Percentiles rank a stretch among this genome's conserved stretches.
Evolutionary conservation across 164 flowering plant species (phyloP).

Genomic region (Euptelea pleiosperma): DNA sequence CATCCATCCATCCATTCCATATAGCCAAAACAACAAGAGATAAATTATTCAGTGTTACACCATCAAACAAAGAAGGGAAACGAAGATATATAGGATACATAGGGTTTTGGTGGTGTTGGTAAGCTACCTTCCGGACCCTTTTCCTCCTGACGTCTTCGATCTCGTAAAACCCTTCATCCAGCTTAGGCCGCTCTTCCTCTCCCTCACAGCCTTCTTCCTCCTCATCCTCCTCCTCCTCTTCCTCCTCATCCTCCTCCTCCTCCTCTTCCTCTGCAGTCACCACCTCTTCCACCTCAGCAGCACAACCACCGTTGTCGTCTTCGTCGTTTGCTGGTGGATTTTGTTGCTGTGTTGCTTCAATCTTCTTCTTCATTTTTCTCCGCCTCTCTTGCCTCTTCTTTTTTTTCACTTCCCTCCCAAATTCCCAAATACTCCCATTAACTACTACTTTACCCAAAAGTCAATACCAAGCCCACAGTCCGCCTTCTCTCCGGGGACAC

Average conservation of each 20-base stretch:
- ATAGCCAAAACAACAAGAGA: too few relatives aligned
- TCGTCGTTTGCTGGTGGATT: background rate
- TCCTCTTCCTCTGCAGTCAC: constrained; percentile 19
- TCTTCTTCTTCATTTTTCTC: constrained; percentile 12
- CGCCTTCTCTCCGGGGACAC: too few relatives aligned
- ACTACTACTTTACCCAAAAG: too few relatives aligned
- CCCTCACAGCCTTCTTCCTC: constrained; percentile 23
- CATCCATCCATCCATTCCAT: background rate
- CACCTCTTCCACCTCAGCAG: background rate
- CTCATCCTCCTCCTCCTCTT: constrained; percentile 27
- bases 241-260: constrained; percentile 25
- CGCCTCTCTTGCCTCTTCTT: background rate
- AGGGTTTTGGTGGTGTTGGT: background rate
- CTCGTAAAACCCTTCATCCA: constrained; percentile 86
- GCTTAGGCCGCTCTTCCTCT: constrained; percentile 42
- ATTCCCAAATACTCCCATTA: too few relatives aligned
- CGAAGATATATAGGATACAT: background rate
- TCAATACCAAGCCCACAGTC: too few relatives aligned
- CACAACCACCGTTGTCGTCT: background rate
- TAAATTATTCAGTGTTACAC: too few relatives aligned
- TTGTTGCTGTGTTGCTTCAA: background rate
- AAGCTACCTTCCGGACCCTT: constrained; percentile 69
- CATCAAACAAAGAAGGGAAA: background rate
- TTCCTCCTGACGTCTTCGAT: constrained; percentile 77
- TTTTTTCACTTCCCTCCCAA: background rate